Base-by-base conservation (phyloP, 1,139 yeast genomes). In the Lodderomyces beijingensis region DNA sequence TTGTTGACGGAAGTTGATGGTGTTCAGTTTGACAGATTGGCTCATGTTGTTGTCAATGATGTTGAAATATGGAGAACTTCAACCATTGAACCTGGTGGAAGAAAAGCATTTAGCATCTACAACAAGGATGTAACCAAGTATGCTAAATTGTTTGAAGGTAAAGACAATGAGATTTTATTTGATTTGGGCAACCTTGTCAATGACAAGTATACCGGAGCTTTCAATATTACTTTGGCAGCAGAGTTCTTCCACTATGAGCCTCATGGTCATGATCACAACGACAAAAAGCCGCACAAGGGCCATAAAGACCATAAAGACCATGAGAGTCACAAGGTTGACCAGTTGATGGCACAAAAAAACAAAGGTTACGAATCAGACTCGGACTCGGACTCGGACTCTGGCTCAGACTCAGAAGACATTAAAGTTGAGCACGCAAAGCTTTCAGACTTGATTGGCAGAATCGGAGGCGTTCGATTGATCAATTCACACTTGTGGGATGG, bases 31-130 rank as follows among this genome's bases (percentile, higher is more conserved):
- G 95, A 86, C 51, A 65, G 95, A 37, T 62, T 86, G 46, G 84
- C 81, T 10, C 86, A 84, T 48, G 55, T 86, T 17, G 81, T 72
- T 47, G 53, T 86, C 17, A 73, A 74, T 34, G 85, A 79, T 16
- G 67, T 71, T 11, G 85, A 84, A 44, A 57, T 86, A 22, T 86
- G 95, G 95, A 69, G 95, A 53, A 79, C 93, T 0, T 79, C 91
- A 3, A 86, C 95, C 2, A 78, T 85, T 13, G 95, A 86, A 55
- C 95, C 95, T 0, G 74, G 77, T 40, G 67, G 74, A 34, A 48
- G 47, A 16, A 45, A 56, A 3, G 67, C 73, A 3, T 67, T 62
- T 45, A 73, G 81, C 11, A 51, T 59, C 10, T 61, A 70, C 32
- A 59, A 66, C 20, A 85, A 83, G 50, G 95, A 87, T 49, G 73